phyloP scores from a whole-genome alignment of 169 alveolate genomes.

The Plasmodium berghei region DNA sequence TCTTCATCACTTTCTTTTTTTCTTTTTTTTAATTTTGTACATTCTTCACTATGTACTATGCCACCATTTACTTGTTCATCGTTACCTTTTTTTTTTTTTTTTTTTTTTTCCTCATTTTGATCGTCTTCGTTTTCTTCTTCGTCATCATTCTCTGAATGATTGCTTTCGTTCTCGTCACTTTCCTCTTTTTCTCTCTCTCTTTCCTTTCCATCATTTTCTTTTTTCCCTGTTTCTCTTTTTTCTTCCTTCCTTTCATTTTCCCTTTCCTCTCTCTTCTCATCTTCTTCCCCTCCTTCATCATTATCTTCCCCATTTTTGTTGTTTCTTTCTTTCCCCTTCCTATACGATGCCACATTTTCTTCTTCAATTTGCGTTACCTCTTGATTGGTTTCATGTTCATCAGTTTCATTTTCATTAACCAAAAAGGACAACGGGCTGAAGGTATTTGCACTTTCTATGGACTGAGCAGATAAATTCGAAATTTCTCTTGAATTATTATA shows the following conservation, averaged over 20 bases:
- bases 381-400: neutral
- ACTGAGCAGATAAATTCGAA: neutral
- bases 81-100: neutral
- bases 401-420: no score
- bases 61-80: neutral
- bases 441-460: neutral
- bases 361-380: neutral
- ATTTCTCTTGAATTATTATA: slow-evolving; percentile 7
- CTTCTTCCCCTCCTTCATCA: neutral
- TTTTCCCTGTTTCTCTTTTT: neutral
- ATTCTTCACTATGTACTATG: neutral
- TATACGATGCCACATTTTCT: neutral
- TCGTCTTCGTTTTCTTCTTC: neutral
- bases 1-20: neutral
- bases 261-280: neutral
- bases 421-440: neutral
- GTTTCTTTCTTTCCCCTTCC: neutral
- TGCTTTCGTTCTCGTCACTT: neutral
- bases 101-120: neutral
- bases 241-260: slow-evolving; percentile 7
- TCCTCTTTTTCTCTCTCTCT: neutral
- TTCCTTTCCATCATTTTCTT: neutral
- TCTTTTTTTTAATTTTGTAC: neutral
- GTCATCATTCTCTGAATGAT: neutral
- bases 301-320: neutral